These are phyloP conservation scores for Dioscorea cayenensis DNA, from an alignment of 116 monocot genomes.

Conservation along the genomic window DNA sequence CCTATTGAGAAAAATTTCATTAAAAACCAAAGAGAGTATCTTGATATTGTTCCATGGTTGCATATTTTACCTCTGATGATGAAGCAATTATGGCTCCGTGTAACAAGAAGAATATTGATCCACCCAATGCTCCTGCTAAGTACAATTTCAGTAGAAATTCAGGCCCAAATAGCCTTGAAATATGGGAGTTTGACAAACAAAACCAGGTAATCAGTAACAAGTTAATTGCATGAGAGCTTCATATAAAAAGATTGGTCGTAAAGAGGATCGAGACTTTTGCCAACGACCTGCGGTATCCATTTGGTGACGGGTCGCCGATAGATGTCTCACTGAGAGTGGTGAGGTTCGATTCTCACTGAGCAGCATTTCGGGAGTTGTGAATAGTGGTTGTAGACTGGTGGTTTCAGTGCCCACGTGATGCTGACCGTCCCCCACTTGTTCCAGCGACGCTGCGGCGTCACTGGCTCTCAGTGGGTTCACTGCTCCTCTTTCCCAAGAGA, in stretches of 20 bases:
- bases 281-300: too few relatives aligned
- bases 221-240: neutral
- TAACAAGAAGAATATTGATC: constrained; percentile 71
- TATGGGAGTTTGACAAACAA: constrained; percentile 25
- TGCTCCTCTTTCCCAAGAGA: too few relatives aligned
- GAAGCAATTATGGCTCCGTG: constrained; percentile 31
- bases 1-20: neutral
- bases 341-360: too few relatives aligned
- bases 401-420: too few relatives aligned
- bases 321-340: too few relatives aligned
- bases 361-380: too few relatives aligned
- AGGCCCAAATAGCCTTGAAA: constrained; percentile 68
- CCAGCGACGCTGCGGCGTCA: too few relatives aligned
- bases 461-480: too few relatives aligned
- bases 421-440: too few relatives aligned
- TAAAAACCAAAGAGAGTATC: neutral
- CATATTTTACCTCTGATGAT: constrained; percentile 37
- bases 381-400: too few relatives aligned
- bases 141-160: constrained; percentile 76
- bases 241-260: neutral
- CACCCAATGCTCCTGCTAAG: constrained; percentile 71
- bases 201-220: neutral
- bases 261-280: too few relatives aligned
- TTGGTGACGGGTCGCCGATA: too few relatives aligned
- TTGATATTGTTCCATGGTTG: neutral